A percentile compares a stretch with the other conserved stretches of the same genome.
Evolutionary conservation across 768 basidiomycete genomes (phyloP).

Genomic region (Antrodiella citrinella): DNA sequence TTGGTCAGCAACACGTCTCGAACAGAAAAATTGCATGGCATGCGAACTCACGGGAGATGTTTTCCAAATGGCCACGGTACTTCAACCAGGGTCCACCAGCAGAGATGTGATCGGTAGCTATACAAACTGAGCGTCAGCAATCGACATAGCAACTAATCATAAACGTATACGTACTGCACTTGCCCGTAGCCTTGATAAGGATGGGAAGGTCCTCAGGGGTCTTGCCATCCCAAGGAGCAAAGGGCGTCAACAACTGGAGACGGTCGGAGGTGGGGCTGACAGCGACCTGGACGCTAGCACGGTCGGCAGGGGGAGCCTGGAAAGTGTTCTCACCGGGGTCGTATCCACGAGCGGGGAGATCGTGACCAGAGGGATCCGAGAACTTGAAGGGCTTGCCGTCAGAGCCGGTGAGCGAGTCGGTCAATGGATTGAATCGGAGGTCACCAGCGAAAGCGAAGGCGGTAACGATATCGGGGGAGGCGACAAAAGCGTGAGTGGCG

Average conservation of each 20-base stretch:
- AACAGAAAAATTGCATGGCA: neutral
- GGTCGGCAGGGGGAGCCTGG: slow-evolving; percentile 88
- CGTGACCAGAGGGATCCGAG: slow-evolving; percentile 81
- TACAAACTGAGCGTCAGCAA: slow-evolving; percentile 1
- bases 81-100: slow-evolving; percentile 99
- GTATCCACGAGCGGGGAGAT: slow-evolving; percentile 92
- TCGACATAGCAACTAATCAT: slow-evolving; percentile 26
- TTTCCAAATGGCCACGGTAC: slow-evolving; percentile 97
- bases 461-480: slow-evolving; percentile 91
- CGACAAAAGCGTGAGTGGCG: slow-evolving; percentile 94
- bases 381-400: slow-evolving; percentile 99
- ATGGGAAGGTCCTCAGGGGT: slow-evolving; percentile 82
- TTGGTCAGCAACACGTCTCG: slow-evolving; percentile 6
- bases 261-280: slow-evolving; percentile 82
- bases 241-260: slow-evolving; percentile 85
- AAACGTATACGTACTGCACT: no score
- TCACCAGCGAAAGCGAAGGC: slow-evolving; percentile 93
- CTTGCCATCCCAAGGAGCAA: slow-evolving; percentile 91
- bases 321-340: slow-evolving; percentile 97
- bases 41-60: slow-evolving; percentile 76
- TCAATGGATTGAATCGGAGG: slow-evolving; percentile 94
- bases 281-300: slow-evolving; percentile 76
- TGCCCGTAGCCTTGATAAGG: slow-evolving; percentile 97
- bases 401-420: slow-evolving; percentile 77
- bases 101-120: slow-evolving; percentile 88